These are phyloP conservation scores for Hyaloscypha variabilis DNA, from an alignment of 495 filamentous ascomycete species.

Conservation along the genomic window DNA sequence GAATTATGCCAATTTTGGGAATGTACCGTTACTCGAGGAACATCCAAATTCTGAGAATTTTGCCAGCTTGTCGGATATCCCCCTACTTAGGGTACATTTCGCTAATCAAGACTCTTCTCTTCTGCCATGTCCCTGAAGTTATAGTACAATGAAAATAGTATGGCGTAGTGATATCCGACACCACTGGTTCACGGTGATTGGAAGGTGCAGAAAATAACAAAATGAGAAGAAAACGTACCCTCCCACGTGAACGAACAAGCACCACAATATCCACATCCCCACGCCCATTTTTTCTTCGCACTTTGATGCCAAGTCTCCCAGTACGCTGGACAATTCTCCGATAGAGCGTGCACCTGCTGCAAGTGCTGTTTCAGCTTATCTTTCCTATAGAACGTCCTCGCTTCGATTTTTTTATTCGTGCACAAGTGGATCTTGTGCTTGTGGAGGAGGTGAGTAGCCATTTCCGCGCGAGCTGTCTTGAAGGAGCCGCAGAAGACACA, in stretches of 20 bases:
- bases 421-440: slow-evolving; percentile 20
- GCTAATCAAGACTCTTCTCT: too few relatives aligned
- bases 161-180: too few relatives aligned
- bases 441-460: slow-evolving; percentile 11
- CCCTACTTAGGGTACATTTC: too few relatives aligned
- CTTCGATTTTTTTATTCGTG: slow-evolving; percentile 2
- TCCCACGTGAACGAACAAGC: slow-evolving; percentile 18
- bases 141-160: too few relatives aligned
- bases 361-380: slow-evolving; percentile 26
- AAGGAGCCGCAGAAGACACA: slow-evolving; percentile 16
- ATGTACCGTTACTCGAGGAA: too few relatives aligned
- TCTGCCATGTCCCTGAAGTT: too few relatives aligned
- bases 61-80: too few relatives aligned
- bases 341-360: slow-evolving; percentile 18
- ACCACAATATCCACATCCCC: slow-evolving; percentile 26
- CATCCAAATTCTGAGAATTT: too few relatives aligned
- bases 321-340: not conserved
- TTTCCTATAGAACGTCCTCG: slow-evolving; percentile 17
- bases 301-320: slow-evolving; percentile 18
- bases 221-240: slow-evolving; percentile 18
- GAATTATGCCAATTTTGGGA: too few relatives aligned
- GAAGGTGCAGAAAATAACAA: not conserved
- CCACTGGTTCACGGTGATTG: too few relatives aligned
- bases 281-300: slow-evolving; percentile 20
- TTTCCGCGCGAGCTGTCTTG: slow-evolving; percentile 5